A percentile compares a stretch with the other conserved stretches of the same genome.
Evolutionary conservation across 2,329 filamentous ascomycete species (phyloP).

Genomic region (Chalaropsis thielavioides): DNA sequence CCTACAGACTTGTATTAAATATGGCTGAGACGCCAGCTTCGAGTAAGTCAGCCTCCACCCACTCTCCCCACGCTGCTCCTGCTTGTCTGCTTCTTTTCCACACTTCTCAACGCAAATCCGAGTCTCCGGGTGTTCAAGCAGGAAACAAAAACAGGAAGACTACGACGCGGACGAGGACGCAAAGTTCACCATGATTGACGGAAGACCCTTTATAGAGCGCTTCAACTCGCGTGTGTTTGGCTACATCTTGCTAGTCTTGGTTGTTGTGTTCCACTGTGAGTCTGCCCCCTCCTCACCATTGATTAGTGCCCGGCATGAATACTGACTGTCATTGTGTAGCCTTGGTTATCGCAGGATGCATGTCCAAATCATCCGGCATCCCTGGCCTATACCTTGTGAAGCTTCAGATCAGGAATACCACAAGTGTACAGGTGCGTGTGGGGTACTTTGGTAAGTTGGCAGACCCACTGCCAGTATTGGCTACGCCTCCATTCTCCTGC

Average conservation of each 20-base stretch:
- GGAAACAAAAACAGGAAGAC: background rate
- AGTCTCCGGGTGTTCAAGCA: background rate
- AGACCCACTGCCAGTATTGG: background rate
- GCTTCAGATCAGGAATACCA: slow-evolving; percentile 10
- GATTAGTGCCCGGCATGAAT: background rate
- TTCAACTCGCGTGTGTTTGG: slow-evolving; percentile 18
- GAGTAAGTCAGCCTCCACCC: slow-evolving; percentile 9
- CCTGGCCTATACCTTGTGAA: slow-evolving; percentile 16
- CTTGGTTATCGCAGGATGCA: slow-evolving; percentile 17
- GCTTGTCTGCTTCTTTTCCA: background rate
- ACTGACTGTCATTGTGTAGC: background rate
- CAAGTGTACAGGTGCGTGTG: slow-evolving; percentile 13
- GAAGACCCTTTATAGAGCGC: slow-evolving; percentile 12
- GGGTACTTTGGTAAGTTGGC: slow-evolving; percentile 16
- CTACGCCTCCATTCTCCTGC: too few relatives aligned
- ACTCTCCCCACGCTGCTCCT: background rate
- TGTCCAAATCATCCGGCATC: slow-evolving; percentile 17
- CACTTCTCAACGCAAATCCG: background rate
- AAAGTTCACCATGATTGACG: slow-evolving; percentile 11
- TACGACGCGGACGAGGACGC: background rate
- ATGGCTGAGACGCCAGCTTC: slow-evolving; percentile 17
- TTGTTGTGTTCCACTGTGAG: slow-evolving; percentile 17
- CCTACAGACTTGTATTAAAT: slow-evolving; percentile 8
- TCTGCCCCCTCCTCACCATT: background rate
- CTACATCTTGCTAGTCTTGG: slow-evolving; percentile 15